A percentile compares a stretch with the other conserved stretches of the same genome.
Evolutionary conservation across 352 stramenopile species (phyloP).

Genomic region (Phytopythium delawarense): DNA sequence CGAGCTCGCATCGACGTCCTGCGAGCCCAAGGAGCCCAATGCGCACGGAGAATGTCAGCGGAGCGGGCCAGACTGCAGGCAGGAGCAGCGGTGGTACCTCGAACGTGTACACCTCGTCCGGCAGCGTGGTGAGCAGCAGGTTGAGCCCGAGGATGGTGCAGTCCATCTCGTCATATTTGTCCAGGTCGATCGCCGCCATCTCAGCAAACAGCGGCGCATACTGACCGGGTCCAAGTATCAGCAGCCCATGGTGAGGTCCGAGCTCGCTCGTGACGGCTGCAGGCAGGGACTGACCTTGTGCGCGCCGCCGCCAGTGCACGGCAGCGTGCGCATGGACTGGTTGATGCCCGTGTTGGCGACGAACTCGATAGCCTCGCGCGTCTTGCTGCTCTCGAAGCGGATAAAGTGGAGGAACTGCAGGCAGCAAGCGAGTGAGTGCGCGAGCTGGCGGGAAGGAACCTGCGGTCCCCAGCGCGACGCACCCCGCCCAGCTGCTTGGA

Average conservation of each 20-base stretch:
- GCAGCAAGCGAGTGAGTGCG: neutral
- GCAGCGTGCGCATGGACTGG: slow-evolving; percentile 72
- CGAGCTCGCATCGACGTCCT: slow-evolving; percentile 81
- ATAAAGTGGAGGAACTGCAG: slow-evolving; percentile 95
- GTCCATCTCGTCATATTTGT: slow-evolving; percentile 94
- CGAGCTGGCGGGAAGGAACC: neutral
- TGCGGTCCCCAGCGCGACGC: slow-evolving; percentile 1
- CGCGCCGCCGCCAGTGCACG: slow-evolving; percentile 77
- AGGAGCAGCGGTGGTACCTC: slow-evolving; percentile 41
- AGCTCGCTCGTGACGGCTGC: neutral
- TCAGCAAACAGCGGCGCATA: slow-evolving; percentile 67
- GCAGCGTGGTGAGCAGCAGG: slow-evolving; percentile 94
- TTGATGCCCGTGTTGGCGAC: slow-evolving; percentile 74
- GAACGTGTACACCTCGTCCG: slow-evolving; percentile 98
- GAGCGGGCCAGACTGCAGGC: neutral
- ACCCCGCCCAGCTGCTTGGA: slow-evolving; percentile 89
- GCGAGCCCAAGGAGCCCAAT: neutral
- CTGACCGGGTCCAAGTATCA: slow-evolving; percentile 16
- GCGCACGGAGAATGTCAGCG: slow-evolving; percentile 1
- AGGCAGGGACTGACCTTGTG: slow-evolving; percentile 54
- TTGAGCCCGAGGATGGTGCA: slow-evolving; percentile 97
- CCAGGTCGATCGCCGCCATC: slow-evolving; percentile 77
- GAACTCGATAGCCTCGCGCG: slow-evolving; percentile 70
- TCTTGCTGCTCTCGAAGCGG: slow-evolving; percentile 77
- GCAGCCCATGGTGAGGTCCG: neutral